A percentile compares a stretch with the other conserved stretches of the same genome.
phyloP scores from a whole-genome alignment of 768 basidiomycete genomes.

The Kwoniella mangroviensis region DNA sequence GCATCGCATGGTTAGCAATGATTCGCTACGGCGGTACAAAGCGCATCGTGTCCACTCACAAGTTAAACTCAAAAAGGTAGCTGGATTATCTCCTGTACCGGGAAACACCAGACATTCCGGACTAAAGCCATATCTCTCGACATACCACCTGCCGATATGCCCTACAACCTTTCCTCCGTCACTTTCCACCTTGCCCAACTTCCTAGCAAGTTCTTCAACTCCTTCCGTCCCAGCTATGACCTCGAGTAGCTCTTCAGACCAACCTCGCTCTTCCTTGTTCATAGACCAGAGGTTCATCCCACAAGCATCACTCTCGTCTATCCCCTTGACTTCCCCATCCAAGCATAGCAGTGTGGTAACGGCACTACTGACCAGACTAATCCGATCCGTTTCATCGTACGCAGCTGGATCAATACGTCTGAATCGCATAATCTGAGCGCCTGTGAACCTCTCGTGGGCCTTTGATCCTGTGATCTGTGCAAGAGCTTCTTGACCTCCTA shows the following conservation, averaged over 20 bases:
- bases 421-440: slow-evolving; percentile 79
- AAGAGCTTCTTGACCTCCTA: slow-evolving; percentile 73
- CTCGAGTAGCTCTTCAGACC: slow-evolving; percentile 71
- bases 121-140: slow-evolving; percentile 73
- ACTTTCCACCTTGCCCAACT: slow-evolving; percentile 78
- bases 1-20: background rate
- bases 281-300: slow-evolving; percentile 90
- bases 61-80: slow-evolving; percentile 68
- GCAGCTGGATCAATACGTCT: slow-evolving; percentile 44
- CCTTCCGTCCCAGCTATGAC: slow-evolving; percentile 64
- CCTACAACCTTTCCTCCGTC: slow-evolving; percentile 72
- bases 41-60: slow-evolving; percentile 41
- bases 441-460: slow-evolving; percentile 87
- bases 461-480: slow-evolving; percentile 79
- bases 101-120: slow-evolving; percentile 77
- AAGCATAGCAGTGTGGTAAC: slow-evolving; percentile 73
- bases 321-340: slow-evolving; percentile 73
- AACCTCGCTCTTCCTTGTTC: slow-evolving; percentile 65
- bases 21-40: too few relatives aligned
- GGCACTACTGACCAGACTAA: slow-evolving; percentile 83
- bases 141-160: slow-evolving; percentile 71
- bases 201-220: slow-evolving; percentile 68
- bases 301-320: slow-evolving; percentile 85
- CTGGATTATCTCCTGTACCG: slow-evolving; percentile 89
- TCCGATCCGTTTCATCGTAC: slow-evolving; percentile 67